Evolutionary conservation across 805 yeast species (phyloP), one percentile per base, ranked within the genome.

Genomic region (Teunomyces stri): DNA sequence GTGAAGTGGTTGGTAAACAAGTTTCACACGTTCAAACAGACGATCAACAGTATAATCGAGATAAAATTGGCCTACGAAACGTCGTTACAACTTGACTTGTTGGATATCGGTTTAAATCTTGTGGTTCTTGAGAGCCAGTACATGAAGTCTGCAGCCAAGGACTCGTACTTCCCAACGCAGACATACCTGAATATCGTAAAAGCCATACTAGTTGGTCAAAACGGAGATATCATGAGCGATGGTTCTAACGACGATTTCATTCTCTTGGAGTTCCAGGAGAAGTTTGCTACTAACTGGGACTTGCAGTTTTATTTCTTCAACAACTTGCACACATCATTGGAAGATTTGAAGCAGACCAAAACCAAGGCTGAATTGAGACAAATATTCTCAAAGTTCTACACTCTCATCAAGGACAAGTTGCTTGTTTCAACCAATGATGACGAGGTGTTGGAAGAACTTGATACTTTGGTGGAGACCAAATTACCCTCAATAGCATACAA

Each of bases 221-320:
- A 70, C 38, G 74, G 77, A 5, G 68, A 68, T 3, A 56, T 70
- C 5, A 64, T 74, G 21, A 58, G 63, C 3, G 84, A 82, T 57
- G 79, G 77, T 9, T 65, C 80, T 0, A 67, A 74, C 29, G 75
- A 76, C 46, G 76, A 74, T 58, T 73, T 78, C 44, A 61, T 78
- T 10, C 49, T 81, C 12, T 61, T 72, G 43, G 89, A 85, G 59
- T 87, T 87, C 57, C 57, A 73, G 25, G 81, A 75, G 18, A 70
- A 69, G 22, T 84, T 84, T 58, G 57, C 59, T 27, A 74, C 74
- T 54, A 80, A 78, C 62, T 87, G 87, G 72, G 99, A 92, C 62
- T 66, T 92, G 48, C 88, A 90, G 55, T 89, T 73, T 60, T 87
- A 84, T 59, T 84, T 88, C 54, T 81, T 85, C 59, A 69, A 74